Evolutionary conservation across 768 basidiomycete species (phyloP), one percentile per base, ranked within the genome.

Genomic region (Russula virescens): DNA sequence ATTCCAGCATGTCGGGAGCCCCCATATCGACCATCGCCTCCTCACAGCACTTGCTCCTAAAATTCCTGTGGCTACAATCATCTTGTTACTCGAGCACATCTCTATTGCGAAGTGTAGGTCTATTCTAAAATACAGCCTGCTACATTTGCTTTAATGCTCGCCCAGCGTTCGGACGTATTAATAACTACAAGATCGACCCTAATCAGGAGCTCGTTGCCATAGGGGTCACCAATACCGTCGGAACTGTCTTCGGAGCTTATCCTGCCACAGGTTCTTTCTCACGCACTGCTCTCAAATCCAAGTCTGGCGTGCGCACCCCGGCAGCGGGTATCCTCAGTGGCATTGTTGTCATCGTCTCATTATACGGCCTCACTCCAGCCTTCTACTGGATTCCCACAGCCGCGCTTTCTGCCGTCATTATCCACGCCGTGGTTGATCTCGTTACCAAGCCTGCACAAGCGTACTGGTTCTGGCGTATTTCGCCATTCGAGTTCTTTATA

Each of bases 211-310:
- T 98, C 53, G 90, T 98, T 68, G 94, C 96, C 46, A 98, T 99
- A 68, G 96, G 96, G n/a, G 92, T 98, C 21, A 90, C 94, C 19
- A 96, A 96, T 74, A 91, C 91, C 1, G 71, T 97, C 65, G 96
- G 96, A 3, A 88, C 91, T 18, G 78, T 90, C 68, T 98, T 99
- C 73, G 82, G 75, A 56, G 96, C 94, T 0, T 98, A 97, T 73
- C 95, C 97, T 10, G 92, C 96, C 0, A 99, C 97, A 14, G 97
- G 97, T 2, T 98, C 95, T 1, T 99, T 99, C 82, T 97, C 95
- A 43, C 90, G 97, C n/a, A 91, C 94, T 3, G 97, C 97, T 2
- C 79, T 99, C 71, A 94, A 97, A 75, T 86, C 91, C 34, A 98
- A 96, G 74, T 95, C 92, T 0, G 97, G 97, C 52, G 96, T 98